Conservation (phyloP, 2,329 filamentous ascomycete genomes). For the Ciborinia camelliae region DNA sequence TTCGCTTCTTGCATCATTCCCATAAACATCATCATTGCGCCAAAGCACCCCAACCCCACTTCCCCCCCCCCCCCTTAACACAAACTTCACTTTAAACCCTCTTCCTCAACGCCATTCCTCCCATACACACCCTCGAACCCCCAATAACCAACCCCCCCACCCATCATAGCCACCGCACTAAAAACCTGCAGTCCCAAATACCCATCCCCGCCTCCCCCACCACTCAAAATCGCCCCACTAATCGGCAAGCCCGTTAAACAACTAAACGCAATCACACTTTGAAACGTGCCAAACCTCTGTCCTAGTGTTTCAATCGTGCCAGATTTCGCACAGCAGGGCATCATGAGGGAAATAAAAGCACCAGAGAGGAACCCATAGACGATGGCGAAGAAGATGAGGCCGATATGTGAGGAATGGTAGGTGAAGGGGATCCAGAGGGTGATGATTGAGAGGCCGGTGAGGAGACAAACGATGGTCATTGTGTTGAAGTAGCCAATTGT, state of each 20-base stretch:
- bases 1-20: no score
- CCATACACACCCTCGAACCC: not conserved
- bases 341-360: slow-evolving; percentile 58
- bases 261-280: slow-evolving; percentile 21
- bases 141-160: not conserved
- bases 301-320: slow-evolving; percentile 37
- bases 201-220: not conserved
- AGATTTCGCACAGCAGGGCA: slow-evolving; percentile 59
- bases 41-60: no score
- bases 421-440: slow-evolving; percentile 52
- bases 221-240: slow-evolving; percentile 16
- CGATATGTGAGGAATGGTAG: slow-evolving; percentile 44
- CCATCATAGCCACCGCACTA: not conserved
- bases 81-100: not conserved
- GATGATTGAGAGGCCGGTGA: slow-evolving; percentile 45
- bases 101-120: not conserved
- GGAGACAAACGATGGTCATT: slow-evolving; percentile 45
- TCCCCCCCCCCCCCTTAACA: no score
- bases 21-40: no score
- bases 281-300: slow-evolving; percentile 37
- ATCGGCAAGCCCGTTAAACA: slow-evolving; percentile 18
- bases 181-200: slow-evolving; percentile 12
- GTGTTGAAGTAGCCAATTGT: slow-evolving; percentile 51
- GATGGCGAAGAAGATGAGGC: slow-evolving; percentile 57
- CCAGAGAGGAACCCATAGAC: slow-evolving; percentile 67